Evolutionary conservation across 208 protist species (phyloP), one percentile per base, ranked within the genome.

Genomic region (Crithidia sp.): DNA sequence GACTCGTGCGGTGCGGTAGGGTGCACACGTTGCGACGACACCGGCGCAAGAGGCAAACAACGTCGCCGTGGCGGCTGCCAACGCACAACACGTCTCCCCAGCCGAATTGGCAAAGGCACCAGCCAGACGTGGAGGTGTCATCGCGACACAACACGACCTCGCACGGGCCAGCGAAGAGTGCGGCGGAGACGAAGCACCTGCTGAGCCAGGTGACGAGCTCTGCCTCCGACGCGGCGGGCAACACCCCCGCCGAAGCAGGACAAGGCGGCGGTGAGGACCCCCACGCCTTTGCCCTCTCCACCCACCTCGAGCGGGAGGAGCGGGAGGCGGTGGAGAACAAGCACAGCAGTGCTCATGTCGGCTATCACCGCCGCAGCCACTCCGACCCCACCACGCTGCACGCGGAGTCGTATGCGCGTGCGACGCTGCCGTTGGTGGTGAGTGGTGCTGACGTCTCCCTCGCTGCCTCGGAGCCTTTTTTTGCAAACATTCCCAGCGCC

Each of bases 1-100:
- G 47, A 77, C 63, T 77, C 63, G 47, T 77, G 73, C 44, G 19
- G 40, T 4, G 53, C 45, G 16, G 63, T 72, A 2, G 63, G 62
- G 3, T n/a, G 63, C 9, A 7, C 41, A 70, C 39, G 37, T 59
- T 4, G 55, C 13, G 17, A 44, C 28, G 36, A 12, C 63, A 47
- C 44, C 63, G 0, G 52, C 19, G 40, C 45, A 36, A n/a, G 44
- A 40, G 55, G 45, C 37, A n/a, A n/a, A 49, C 53, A 47, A 54
- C 2, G 54, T 52, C 13, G 12, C 44, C 47, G 43, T 39, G 39
- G 71, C 40, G 7, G 45, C 62, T 17, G 47, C 44, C 65, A 53
- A 41, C 39, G 43, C 19, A 49, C 45, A 7, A 7, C 45, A 49
- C 45, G 9, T 49, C 45, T 49, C 45, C 12, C 2, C 45, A 28